Conservation (phyloP, 305 asterid species). For the Solanum hybrid region DNA sequence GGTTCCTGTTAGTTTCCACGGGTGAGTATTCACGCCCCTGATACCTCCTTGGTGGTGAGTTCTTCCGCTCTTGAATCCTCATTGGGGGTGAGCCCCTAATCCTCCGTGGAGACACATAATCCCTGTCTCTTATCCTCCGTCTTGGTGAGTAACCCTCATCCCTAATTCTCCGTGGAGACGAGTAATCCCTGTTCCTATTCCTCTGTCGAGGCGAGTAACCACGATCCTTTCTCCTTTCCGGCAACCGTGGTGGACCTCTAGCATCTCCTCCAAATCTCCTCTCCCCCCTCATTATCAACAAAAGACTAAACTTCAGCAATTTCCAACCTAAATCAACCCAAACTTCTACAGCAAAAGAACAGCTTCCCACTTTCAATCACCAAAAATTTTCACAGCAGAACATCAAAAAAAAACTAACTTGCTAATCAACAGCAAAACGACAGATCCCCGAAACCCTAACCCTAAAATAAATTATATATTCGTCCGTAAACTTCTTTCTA, state of each 20-base stretch:
- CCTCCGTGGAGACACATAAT: neutral
- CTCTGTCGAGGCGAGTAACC: conserved; percentile 4
- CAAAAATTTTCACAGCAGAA: neutral
- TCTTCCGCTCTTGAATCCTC: neutral
- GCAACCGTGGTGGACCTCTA: conserved; percentile 23
- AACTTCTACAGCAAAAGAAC: neutral
- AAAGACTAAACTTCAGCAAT: neutral
- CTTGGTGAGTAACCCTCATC: conserved; percentile 4
- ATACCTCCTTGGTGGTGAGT: conserved; percentile 2
- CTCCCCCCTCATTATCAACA: conserved; percentile 27
- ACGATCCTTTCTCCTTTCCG: conserved; percentile 1
- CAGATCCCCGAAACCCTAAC: neutral
- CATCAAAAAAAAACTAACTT: neutral
- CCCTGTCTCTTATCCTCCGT: conserved; percentile 16
- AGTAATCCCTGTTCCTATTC: neutral
- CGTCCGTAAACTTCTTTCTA: neutral
- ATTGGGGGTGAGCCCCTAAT: neutral
- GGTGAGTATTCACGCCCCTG: conserved; percentile 4
- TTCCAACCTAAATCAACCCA: neutral
- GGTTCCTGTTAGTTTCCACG: neutral
- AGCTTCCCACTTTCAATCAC: neutral
- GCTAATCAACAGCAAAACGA: neutral
- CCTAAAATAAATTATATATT: neutral
- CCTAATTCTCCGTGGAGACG: conserved; percentile 2
- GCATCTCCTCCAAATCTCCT: conserved; percentile 22